A percentile compares a stretch with the other conserved stretches of the same genome.
Evolutionary conservation across 2,329 filamentous ascomycete species (phyloP).

Genomic region (Sporothrix dimorphospora): DNA sequence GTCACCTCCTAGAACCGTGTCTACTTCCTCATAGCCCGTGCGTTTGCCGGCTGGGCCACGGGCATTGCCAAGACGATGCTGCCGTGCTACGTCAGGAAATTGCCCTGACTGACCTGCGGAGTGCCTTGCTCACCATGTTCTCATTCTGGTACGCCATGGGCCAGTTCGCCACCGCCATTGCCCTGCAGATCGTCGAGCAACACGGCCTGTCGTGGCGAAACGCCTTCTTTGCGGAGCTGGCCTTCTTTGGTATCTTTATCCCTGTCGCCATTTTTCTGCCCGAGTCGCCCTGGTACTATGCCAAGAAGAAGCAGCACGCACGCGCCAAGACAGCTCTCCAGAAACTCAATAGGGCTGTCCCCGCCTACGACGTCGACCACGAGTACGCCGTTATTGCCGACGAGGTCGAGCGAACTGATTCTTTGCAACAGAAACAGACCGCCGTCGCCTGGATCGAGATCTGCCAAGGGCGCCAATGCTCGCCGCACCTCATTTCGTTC

Average conservation of each 20-base stretch:
- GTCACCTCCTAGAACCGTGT: neutral
- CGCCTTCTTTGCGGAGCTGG: neutral
- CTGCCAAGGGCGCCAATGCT: neutral
- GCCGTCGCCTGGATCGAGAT: neutral
- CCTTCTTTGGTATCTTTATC: neutral
- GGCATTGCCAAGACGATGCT: neutral
- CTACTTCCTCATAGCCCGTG: neutral
- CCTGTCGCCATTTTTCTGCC: neutral
- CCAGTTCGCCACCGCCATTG: neutral
- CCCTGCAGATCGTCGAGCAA: neutral
- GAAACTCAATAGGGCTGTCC: neutral
- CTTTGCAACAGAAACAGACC: neutral
- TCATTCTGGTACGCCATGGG: neutral
- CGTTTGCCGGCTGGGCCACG: neutral
- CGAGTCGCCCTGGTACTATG: neutral
- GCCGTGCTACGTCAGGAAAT: neutral
- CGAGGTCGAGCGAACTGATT: neutral
- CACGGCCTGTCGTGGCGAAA: neutral
- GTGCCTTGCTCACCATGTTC: neutral
- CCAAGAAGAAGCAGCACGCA: neutral
- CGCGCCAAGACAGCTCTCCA: neutral
- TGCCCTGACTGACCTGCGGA: neutral
- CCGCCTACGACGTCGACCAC: neutral
- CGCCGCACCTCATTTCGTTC: neutral
- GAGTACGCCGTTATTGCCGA: neutral